Evolutionary conservation across 768 basidiomycete species (phyloP).

Genomic region (Suillus hirtellus): DNA sequence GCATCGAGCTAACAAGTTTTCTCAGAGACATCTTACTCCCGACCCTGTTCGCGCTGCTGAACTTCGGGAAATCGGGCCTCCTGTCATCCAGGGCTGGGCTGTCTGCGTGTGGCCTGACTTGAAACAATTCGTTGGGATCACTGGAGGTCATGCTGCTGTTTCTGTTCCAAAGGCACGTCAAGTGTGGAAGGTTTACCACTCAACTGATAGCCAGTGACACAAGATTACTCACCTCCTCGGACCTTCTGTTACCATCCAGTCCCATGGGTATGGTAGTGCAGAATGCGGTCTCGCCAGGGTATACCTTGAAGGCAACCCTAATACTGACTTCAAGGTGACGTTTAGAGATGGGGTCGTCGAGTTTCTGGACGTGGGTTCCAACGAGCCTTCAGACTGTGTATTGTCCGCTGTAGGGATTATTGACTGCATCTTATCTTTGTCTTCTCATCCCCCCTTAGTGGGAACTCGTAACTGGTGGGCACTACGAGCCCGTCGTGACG

Average conservation of each 20-base stretch:
- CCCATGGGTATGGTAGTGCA: slow-evolving; percentile 2
- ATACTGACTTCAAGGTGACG: slow-evolving; percentile 11
- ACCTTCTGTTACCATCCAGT: slow-evolving; percentile 3
- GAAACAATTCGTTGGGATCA: not conserved
- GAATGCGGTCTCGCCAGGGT: slow-evolving; percentile 8
- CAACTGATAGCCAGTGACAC: not conserved
- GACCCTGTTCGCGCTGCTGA: slow-evolving; percentile 12
- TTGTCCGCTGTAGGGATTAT: slow-evolving; percentile 7
- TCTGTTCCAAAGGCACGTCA: slow-evolving; percentile 7
- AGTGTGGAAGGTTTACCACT: no score
- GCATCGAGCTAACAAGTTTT: not conserved
- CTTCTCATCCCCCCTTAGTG: not conserved
- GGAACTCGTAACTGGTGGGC: not conserved
- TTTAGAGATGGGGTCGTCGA: slow-evolving; percentile 14
- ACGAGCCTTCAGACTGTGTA: slow-evolving; percentile 2
- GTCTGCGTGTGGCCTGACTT: slow-evolving; percentile 9
- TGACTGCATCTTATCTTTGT: not conserved
- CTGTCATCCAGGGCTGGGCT: slow-evolving; percentile 4
- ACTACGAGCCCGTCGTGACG: not conserved
- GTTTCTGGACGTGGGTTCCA: slow-evolving; percentile 8
- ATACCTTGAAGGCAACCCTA: slow-evolving; percentile 10
- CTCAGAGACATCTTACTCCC: slow-evolving; percentile 5
- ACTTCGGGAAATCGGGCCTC: slow-evolving; percentile 11
- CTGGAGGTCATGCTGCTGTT: slow-evolving; percentile 7
- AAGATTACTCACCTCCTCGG: slow-evolving; percentile 9